Evolutionary conservation across 352 stramenopile species (phyloP).

Genomic region (Aphanomyces stellatus): DNA sequence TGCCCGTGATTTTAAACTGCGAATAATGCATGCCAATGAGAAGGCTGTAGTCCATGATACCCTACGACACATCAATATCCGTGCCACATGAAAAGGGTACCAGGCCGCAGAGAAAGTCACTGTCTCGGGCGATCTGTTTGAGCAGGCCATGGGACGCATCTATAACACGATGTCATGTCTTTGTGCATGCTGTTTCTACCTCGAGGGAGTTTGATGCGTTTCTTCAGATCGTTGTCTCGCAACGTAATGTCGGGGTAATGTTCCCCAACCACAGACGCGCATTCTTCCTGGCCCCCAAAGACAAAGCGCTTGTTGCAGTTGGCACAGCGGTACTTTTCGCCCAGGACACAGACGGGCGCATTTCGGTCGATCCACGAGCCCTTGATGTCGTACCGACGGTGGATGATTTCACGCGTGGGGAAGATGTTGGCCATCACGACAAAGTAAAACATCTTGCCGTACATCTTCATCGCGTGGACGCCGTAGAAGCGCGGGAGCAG

Average conservation of each 20-base stretch:
- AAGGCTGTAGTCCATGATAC: slow-evolving; percentile 90
- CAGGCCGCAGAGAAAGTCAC: slow-evolving; percentile 68
- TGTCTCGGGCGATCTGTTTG: slow-evolving; percentile 75
- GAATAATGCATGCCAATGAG: slow-evolving; percentile 82
- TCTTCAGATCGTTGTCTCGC: slow-evolving; percentile 83
- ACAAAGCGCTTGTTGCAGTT: slow-evolving; percentile 82
- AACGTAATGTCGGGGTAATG: slow-evolving; percentile 79
- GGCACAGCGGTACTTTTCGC: slow-evolving; percentile 69
- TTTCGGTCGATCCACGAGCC: slow-evolving; percentile 85
- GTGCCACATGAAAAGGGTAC: slow-evolving; percentile 22
- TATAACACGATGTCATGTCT: neutral
- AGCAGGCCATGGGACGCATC: slow-evolving; percentile 45
- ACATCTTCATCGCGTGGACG: slow-evolving; percentile 88
- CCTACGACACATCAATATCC: slow-evolving; percentile 21
- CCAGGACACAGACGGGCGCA: slow-evolving; percentile 57
- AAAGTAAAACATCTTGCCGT: slow-evolving; percentile 86
- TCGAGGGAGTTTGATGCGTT: slow-evolving; percentile 57
- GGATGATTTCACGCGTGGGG: slow-evolving; percentile 71
- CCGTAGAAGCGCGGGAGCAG: slow-evolving; percentile 86
- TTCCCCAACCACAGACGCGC: slow-evolving; percentile 47
- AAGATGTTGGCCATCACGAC: slow-evolving; percentile 91
- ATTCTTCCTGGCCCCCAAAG: slow-evolving; percentile 50
- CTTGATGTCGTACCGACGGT: slow-evolving; percentile 88
- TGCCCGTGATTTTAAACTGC: slow-evolving; percentile 63
- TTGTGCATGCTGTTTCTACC: slow-evolving; percentile 5